phyloP scores from a whole-genome alignment of 2,329 filamentous ascomycete species.

The Colletotrichum costaricense region DNA sequence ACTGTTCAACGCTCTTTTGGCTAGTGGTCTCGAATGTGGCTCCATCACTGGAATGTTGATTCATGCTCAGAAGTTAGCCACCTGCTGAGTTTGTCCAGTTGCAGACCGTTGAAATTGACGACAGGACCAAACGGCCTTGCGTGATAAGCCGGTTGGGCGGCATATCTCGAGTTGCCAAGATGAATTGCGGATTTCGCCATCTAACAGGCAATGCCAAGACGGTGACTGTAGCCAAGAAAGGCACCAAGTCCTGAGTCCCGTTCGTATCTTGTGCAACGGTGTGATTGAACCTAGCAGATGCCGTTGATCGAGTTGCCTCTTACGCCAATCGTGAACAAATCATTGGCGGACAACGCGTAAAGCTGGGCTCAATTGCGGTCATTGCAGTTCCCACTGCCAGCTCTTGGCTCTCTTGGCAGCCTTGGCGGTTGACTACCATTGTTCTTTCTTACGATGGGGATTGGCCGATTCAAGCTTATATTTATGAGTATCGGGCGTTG shows the following conservation, averaged over 20 bases:
- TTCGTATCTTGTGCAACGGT: constrained; percentile 1
- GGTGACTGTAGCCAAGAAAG: constrained; percentile 18
- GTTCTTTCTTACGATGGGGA: neutral
- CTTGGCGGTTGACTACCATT: neutral
- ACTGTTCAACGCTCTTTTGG: neutral
- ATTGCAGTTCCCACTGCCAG: constrained; percentile 11
- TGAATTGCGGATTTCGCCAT: constrained; percentile 28
- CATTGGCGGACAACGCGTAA: constrained; percentile 16
- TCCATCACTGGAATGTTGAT: neutral
- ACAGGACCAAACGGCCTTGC: constrained; percentile 9
- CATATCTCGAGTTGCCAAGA: constrained; percentile 23
- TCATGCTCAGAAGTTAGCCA: neutral
- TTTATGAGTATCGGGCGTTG: constrained; percentile 18
- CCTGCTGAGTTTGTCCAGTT: constrained; percentile 20
- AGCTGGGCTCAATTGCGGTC: constrained; percentile 1
- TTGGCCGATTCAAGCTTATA: constrained; percentile 29
- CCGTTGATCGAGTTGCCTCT: constrained; percentile 27
- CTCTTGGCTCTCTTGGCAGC: constrained; percentile 17
- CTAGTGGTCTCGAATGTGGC: neutral
- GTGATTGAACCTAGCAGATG: constrained; percentile 2
- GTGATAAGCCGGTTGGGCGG: constrained; percentile 20
- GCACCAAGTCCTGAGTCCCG: neutral
- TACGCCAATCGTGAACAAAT: constrained; percentile 2
- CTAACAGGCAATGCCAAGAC: constrained; percentile 28
- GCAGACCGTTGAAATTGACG: constrained; percentile 11